Conservation (phyloP, 768 basidiomycete species). For the Omphalotus guepiniiformis region DNA sequence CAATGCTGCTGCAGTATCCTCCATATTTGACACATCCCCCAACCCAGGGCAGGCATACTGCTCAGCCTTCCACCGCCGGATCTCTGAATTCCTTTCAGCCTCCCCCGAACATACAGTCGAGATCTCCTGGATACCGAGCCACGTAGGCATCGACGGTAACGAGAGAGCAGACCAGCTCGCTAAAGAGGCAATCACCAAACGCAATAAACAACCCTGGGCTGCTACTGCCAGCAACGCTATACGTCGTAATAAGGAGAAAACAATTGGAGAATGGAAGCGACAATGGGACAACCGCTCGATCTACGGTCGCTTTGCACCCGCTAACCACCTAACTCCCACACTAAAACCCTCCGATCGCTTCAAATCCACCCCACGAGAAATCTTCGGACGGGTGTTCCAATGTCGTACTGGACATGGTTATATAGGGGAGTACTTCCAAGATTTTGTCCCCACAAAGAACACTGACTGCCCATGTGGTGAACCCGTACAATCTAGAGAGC, state of each 20-base stretch:
- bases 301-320: neutral
- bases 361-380: constrained; percentile 11
- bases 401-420: constrained; percentile 24
- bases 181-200: neutral
- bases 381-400: constrained; percentile 21
- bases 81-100: neutral
- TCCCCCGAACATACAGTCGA: neutral
- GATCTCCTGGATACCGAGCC: neutral
- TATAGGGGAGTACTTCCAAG: constrained; percentile 23
- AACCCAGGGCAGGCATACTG: constrained; percentile 1
- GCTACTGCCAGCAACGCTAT: neutral
- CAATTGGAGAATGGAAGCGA: neutral
- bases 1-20: no score
- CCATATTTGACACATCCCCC: neutral
- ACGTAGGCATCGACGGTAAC: neutral
- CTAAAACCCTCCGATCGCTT: neutral
- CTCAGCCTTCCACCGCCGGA: neutral
- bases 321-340: neutral
- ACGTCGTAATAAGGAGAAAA: neutral
- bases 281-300: neutral
- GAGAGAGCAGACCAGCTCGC: neutral
- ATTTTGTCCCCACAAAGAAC: constrained; percentile 16
- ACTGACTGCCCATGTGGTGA: constrained; percentile 22
- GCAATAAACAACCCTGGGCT: neutral
- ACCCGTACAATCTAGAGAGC: constrained; percentile 18